Base-by-base conservation (phyloP, 208 protist genomes). In the Trypanosoma avium region DNA sequence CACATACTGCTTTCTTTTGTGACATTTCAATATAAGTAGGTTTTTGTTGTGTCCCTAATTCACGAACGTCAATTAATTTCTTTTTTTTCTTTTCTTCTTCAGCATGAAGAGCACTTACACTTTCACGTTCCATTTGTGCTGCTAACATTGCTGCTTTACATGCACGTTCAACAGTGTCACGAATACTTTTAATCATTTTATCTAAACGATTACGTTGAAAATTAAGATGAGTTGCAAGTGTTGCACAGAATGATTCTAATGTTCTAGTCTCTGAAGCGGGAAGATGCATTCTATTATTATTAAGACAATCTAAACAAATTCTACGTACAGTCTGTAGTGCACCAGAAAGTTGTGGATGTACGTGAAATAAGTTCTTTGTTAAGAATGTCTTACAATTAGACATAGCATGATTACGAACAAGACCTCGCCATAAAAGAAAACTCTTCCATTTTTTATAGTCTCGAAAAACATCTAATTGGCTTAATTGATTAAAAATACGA, bases 371-470 rank as follows among this genome's bases (percentile, higher is more conserved):
- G 67, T 92, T 92, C 45, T 77, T 75, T 10, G 79, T 71, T 33
- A 98, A 77, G 61, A 88, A 89, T 43, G 70, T 77, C 22, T 85
- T 79, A 70, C 84, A 89, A 55, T 85, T 93, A 19, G 68, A 58
- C 38, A 93, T 92, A 19, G 84, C 89, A 36, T 88, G 90, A 33
- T 81, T 84, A 22, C 93, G 86, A 12, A 98, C 86, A 17, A 95
- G 77, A 47, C 76, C 88, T 53, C 90, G 88, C 93, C 96, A 98
- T 30, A 97, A 59, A 24, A 94, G 72, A 74, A 98, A 98, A 70
- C 87, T 91, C 58, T 95, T 93, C 94, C 95, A 98, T 59, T 80
- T 70, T 67, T 97, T 93, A 78, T 95, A 98, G 13, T 97, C 79
- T 19, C 79, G 66, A 67, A 99, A 98, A 29, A 98, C 87, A 36